Base-by-base conservation (phyloP, 805 yeast genomes). In the Candida fluviatilis region DNA sequence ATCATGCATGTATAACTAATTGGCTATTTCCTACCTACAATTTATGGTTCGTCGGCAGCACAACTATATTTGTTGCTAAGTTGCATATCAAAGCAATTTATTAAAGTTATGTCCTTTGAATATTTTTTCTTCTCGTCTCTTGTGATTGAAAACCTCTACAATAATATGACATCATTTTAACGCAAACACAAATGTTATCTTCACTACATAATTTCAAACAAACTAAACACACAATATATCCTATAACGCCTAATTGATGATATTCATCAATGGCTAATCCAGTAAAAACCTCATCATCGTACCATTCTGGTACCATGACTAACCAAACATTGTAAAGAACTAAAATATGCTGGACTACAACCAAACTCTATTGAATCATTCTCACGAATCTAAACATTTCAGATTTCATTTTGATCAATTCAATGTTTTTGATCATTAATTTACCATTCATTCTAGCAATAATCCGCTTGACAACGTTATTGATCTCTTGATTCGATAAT, bases 321-420 rank as follows among this genome's bases (percentile, higher is more conserved):
- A 23, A 23, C 25, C 25, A 23, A 23, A 23, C 10, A 23, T 23
- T 7, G 29, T 12, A 26, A 26, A 26, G 29, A 26, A 26, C 6
- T 26, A 26, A 26, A 26, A 12, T 13, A 10, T 5, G 5, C 7
- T 8, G 7, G 6, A 26, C 7, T 13, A 8, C 7, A 26, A 8
- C 13, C 7, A 7, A 5, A 13, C 7, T 12, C 7, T 26, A 19
- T 63, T 52, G 24, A 13, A 67, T 69, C 69, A 65, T 64, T 43
- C 62, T 64, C 21, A 68, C 70, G 47, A 66, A 68, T 33, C 72
- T 56, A 42, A 57, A 64, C 27, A 68, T 59, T 44, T 69, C 74
- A 37, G 51, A 45, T 45, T 60, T 64, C 50, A 69, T 55, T 39
- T 61, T 60, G 7, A 55, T 46, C 30, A 69, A 41, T 51, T 69